Evolutionary conservation across 2,329 filamentous ascomycete genomes (phyloP).

Genomic region (Onygena corvina): DNA sequence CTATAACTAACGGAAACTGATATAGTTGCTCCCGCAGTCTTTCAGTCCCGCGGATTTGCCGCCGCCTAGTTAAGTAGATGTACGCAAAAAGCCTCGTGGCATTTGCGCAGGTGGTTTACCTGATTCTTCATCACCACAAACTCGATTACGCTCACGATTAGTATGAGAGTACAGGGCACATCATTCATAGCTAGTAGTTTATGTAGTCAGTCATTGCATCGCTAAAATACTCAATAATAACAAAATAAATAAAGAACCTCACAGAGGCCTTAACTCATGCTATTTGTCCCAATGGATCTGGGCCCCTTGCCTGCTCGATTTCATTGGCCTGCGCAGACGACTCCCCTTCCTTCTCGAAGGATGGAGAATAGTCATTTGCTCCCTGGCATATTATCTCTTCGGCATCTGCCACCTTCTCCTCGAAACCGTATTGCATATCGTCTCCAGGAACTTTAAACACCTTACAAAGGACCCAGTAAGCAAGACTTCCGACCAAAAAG

Average conservation of each 20-base stretch:
- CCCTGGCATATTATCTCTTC: constrained; percentile 8
- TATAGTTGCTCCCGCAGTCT: constrained; percentile 53
- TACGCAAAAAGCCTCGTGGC: background rate
- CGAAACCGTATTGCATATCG: constrained; percentile 9
- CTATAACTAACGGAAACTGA: background rate
- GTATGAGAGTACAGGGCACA: too few species aligned
- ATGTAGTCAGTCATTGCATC: too few species aligned
- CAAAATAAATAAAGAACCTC: too few species aligned
- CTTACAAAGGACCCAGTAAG: constrained; percentile 15
- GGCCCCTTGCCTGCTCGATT: background rate
- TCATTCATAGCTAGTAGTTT: too few species aligned
- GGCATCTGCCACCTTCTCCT: constrained; percentile 11
- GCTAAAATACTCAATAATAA: too few species aligned
- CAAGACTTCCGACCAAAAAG: constrained; percentile 16
- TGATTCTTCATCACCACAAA: too few species aligned
- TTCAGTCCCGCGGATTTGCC: constrained; percentile 53
- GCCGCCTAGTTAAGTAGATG: background rate
- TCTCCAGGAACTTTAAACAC: constrained; percentile 14
- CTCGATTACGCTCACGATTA: too few species aligned
- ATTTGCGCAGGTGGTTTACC: too few species aligned
- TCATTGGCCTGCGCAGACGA: background rate
- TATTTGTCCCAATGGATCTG: background rate
- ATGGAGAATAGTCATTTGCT: background rate
- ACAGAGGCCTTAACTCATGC: background rate
- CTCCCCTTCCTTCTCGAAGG: background rate